Evolutionary conservation across 2,329 filamentous ascomycete species (phyloP).

Genomic region (Ophiostoma triangulosporum): DNA sequence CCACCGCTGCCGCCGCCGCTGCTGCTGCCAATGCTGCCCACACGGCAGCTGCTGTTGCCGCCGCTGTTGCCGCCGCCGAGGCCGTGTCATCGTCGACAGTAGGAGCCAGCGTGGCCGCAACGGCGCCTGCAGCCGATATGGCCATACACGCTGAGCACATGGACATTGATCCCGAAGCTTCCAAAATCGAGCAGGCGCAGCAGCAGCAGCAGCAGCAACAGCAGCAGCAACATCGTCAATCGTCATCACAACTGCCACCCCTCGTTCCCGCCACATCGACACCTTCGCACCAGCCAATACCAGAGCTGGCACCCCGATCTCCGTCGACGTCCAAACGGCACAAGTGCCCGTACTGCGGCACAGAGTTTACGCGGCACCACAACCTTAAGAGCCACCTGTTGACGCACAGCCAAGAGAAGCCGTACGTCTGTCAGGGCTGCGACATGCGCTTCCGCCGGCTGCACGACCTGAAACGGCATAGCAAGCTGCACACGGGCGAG

Average conservation of each 20-base stretch:
- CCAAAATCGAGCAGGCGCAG: not conserved
- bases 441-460: constrained; percentile 82
- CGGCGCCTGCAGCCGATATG: constrained; percentile 1
- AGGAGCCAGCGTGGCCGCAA: constrained; percentile 18
- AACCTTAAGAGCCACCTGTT: constrained; percentile 95
- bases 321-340: constrained; percentile 78
- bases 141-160: not conserved
- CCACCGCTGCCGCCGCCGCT: too few species aligned
- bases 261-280: not conserved
- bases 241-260: not conserved
- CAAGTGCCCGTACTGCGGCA: constrained; percentile 91
- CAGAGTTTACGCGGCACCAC: constrained; percentile 93
- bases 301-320: constrained; percentile 45
- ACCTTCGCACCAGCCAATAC: constrained; percentile 1
- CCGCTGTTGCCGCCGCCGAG: constrained; percentile 5
- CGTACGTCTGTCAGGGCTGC: constrained; percentile 91
- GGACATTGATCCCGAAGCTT: not conserved
- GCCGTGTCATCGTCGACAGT: constrained; percentile 20
- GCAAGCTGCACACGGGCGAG: constrained; percentile 92
- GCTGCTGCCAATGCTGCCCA: constrained; percentile 3
- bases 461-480: constrained; percentile 91
- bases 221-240: not conserved
- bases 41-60: constrained; percentile 1
- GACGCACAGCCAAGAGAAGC: constrained; percentile 97
- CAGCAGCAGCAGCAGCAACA: not conserved